Percentiles rank a stretch among this genome's conserved stretches.
phyloP scores from a whole-genome alignment of 768 basidiomycete genomes.

The Brasilioporus rufonigricans region DNA sequence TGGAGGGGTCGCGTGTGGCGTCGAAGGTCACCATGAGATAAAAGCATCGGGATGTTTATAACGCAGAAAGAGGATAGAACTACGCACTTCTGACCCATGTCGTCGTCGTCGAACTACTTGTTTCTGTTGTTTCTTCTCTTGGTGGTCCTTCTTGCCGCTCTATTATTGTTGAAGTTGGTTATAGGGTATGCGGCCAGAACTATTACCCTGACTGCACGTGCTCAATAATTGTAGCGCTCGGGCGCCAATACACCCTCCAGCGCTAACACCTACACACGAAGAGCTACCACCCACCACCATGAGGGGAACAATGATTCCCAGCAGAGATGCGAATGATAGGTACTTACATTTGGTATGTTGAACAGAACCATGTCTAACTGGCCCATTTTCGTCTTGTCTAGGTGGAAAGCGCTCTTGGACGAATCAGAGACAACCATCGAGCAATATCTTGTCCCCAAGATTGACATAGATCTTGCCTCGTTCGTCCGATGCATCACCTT shows the following conservation, averaged over 20 bases:
- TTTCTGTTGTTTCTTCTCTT: slow-evolving; percentile 20
- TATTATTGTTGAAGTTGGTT: background rate
- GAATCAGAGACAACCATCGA: slow-evolving; percentile 12
- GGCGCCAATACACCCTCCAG: slow-evolving; percentile 5
- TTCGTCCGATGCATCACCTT: slow-evolving; percentile 47
- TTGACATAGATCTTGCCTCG: slow-evolving; percentile 31
- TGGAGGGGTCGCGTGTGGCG: background rate
- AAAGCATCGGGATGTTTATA: slow-evolving; percentile 11
- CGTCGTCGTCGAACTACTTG: slow-evolving; percentile 2
- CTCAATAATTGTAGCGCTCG: background rate
- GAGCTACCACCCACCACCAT: slow-evolving; percentile 3
- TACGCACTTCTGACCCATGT: slow-evolving; percentile 11
- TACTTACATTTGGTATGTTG: slow-evolving; percentile 1
- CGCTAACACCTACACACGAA: background rate
- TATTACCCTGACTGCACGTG: slow-evolving; percentile 16
- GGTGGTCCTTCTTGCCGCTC: background rate
- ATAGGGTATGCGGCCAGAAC: background rate
- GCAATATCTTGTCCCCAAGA: slow-evolving; percentile 9
- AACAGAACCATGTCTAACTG: slow-evolving; percentile 3
- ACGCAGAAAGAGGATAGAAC: background rate
- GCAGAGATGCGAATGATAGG: slow-evolving; percentile 13
- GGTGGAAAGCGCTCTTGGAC: slow-evolving; percentile 15
- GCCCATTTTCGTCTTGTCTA: background rate
- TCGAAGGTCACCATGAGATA: background rate
- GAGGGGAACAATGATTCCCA: background rate